Evolutionary conservation across 2,329 filamentous ascomycete species (phyloP), one percentile per base, ranked within the genome.

Genomic region (Dactylellina sp.): DNA sequence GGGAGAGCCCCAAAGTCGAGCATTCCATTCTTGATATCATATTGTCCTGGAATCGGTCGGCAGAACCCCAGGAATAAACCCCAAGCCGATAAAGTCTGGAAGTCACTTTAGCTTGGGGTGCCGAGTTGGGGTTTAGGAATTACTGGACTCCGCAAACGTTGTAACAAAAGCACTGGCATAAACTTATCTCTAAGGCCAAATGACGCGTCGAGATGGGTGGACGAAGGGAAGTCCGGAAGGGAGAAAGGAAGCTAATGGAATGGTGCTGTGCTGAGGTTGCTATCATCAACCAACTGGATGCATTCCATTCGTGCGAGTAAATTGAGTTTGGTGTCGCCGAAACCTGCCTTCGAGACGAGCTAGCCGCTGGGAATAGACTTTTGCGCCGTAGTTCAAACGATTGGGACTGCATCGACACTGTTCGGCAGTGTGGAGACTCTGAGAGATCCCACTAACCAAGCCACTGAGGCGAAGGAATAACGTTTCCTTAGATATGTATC

Each of bases 181-280:
- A 44, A 50, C 53, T 68, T 50, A 52, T 59, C 32, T 52, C 16
- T 32, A 35, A 52, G 12, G 5, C 14, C 12, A 42, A 42, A 42
- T 68, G 47, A 56, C 63, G 63, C 63, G 63, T 68, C 37, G 18
- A 44, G 35, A 35, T 28, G 40, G n/a, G 53, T 68, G 63, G 63
- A 68, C 63, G 63, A 68, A 68, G 63, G 63, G 63, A 68, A 68
- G n/a, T 42, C 35, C 32, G 44, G 44, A 68, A 47, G 63, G 63
- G 53, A 68, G 63, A 68, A 68, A 40, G 63, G 63, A 68, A 68
- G 53, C 52, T 59, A 68, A 28, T 35, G 20, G n/a, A 25, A 35
- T 52, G 37, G 37, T 40, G 37, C 9, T 3, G 5, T 40, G 9
- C 37, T 12, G 28, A 12, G 44, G 1, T n/a, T 22, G 24, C 9